These are phyloP conservation scores for Yamadazyma insecticola DNA, from an alignment of 805 yeast genomes.

Conservation along the genomic window DNA sequence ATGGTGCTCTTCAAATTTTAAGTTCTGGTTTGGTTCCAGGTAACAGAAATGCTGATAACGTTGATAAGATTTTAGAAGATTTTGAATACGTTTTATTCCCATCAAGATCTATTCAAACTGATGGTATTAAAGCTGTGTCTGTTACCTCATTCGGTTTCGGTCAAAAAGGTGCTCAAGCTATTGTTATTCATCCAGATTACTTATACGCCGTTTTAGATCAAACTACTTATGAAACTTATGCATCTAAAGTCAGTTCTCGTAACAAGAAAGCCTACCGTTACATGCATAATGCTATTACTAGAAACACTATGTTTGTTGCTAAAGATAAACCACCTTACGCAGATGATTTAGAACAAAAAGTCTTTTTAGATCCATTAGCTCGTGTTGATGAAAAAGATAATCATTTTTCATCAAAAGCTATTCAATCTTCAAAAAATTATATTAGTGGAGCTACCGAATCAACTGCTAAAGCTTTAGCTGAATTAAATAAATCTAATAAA, in stretches of 20 bases:
- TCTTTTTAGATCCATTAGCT: constrained; percentile 94
- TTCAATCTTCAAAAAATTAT: constrained; percentile 44
- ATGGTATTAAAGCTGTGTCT: constrained; percentile 96
- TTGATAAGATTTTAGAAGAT: constrained; percentile 77
- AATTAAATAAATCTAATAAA: constrained; percentile 53
- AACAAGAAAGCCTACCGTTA: constrained; percentile 88
- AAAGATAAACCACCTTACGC: constrained; percentile 92
- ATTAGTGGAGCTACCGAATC: constrained; percentile 46
- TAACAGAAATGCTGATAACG: constrained; percentile 96
- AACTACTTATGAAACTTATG: constrained; percentile 67
- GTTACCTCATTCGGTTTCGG: constrained; percentile 98
- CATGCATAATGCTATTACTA: constrained; percentile 91
- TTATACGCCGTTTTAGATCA: constrained; percentile 77
- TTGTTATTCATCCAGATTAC: constrained; percentile 90
- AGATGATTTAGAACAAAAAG: constrained; percentile 82
- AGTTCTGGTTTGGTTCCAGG: constrained; percentile 96
- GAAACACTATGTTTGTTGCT: constrained; percentile 86
- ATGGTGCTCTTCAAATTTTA: constrained; percentile 93
- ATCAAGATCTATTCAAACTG: constrained; percentile 87
- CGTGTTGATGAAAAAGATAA: constrained; percentile 52
- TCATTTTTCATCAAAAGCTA: constrained; percentile 43
- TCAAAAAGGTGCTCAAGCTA: constrained; percentile 97
- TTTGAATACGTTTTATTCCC: constrained; percentile 91
- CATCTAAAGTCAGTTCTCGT: constrained; percentile 66
- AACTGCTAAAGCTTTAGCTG: constrained; percentile 60